Percentiles rank a stretch among this genome's conserved stretches.
phyloP scores from a whole-genome alignment of 192 early-diverging fungal genomes.

The Funneliformis geosporum region DNA sequence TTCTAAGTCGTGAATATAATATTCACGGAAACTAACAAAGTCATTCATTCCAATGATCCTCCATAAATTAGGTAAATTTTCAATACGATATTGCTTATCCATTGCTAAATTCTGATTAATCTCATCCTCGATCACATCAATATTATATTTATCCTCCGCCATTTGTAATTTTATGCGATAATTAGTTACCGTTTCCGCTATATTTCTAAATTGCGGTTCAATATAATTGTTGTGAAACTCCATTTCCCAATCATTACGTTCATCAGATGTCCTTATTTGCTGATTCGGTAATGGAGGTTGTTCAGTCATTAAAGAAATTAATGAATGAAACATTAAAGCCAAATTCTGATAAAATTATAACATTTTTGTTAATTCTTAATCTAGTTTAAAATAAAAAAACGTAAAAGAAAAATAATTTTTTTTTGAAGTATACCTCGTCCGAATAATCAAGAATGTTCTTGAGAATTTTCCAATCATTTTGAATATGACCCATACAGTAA shows the following conservation, averaged over 20 bases:
- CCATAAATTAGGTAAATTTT: constrained; percentile 27
- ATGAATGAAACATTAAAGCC: constrained; percentile 24
- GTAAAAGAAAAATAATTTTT: too few relatives aligned
- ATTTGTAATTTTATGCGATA: background rate
- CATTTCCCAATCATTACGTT: background rate
- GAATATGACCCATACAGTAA: constrained; percentile 29
- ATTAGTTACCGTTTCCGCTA: background rate
- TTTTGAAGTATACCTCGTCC: constrained; percentile 2
- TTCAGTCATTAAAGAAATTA: constrained; percentile 11
- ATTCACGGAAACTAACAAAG: constrained; percentile 19
- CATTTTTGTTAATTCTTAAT: background rate
- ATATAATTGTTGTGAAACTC: background rate
- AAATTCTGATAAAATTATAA: background rate
- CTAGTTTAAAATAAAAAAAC: too few relatives aligned
- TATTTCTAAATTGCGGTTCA: background rate
- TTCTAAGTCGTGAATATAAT: background rate
- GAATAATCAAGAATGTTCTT: constrained; percentile 17
- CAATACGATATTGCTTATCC: constrained; percentile 7
- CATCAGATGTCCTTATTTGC: background rate
- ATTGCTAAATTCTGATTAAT: constrained; percentile 19
- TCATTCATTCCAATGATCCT: background rate
- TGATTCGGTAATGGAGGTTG: background rate
- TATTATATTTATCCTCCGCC: background rate
- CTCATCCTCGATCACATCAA: background rate
- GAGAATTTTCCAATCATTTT: constrained; percentile 29